phyloP scores from a whole-genome alignment of 345 rosid genomes.

The Brassica napus region Da-Ae NC_063444.1:21864001-21864500 shows the following conservation, averaged over 20 bases:
- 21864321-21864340: conserved; percentile 52
- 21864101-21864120: conserved; percentile 88
- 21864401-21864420: conserved; percentile 67
- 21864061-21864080: conserved; percentile 99
- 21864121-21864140: conserved; percentile 83
- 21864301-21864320: background rate
- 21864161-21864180: conserved; percentile 79
- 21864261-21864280: background rate
- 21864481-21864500: conserved; percentile 47
- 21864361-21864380: conserved; percentile 86
- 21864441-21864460: background rate
- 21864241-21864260: conserved; percentile 54
- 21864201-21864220: conserved; percentile 83
- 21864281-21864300: too few species aligned
- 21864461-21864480: conserved; percentile 25
- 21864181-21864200: conserved; percentile 89
- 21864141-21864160: conserved; percentile 57
- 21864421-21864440: conserved; percentile 23
- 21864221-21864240: conserved; percentile 73
- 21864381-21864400: conserved; percentile 87
- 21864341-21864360: conserved; percentile 64
- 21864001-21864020: conserved; percentile 35
- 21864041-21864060: conserved; percentile 79
- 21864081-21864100: conserved; percentile 99
- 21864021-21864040: conserved; percentile 9